Conservation (phyloP, 129 eudicot genomes). For the Scalesia atractyloides region DNA sequence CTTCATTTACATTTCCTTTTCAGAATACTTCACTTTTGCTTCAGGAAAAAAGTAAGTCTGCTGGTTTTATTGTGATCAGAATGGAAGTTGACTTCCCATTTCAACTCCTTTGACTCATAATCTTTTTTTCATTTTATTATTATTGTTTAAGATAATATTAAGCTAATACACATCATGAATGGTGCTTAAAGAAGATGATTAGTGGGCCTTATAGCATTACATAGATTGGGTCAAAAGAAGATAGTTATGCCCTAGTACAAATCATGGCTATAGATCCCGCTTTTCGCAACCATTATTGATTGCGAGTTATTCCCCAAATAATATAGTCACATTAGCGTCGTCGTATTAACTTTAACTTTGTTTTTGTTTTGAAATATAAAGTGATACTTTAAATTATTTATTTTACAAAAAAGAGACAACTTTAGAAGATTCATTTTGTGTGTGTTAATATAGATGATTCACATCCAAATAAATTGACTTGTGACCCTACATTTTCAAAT, state of each 20-base stretch:
- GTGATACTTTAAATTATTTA: no score
- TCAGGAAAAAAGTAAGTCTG: conserved; percentile 28
- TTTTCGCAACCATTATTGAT: conserved; percentile 25
- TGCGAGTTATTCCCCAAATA: not conserved
- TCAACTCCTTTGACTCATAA: conserved; percentile 21
- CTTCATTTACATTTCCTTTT: conserved; percentile 42
- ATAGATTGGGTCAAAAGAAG: conserved; percentile 21
- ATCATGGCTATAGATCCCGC: conserved; percentile 29
- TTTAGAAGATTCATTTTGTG: conserved; percentile 19
- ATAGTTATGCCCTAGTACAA: conserved; percentile 19
- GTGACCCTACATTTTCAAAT: conserved; percentile 37
- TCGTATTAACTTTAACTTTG: conserved; percentile 1
- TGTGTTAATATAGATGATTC: conserved; percentile 29
- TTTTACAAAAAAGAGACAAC: not conserved
- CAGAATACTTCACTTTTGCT: conserved; percentile 44
- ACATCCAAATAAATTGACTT: conserved; percentile 34
- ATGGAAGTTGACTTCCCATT: conserved; percentile 35
- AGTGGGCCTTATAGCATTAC: conserved; percentile 16
- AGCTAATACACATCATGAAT: conserved; percentile 12
- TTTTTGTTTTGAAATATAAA: not conserved
- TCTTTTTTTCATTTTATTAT: not conserved
- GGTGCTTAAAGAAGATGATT: conserved; percentile 22
- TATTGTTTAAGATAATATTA: not conserved
- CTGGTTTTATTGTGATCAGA: conserved; percentile 31
- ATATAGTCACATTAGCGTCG: conserved; percentile 17